Conservation (phyloP, 306 rosid genomes). For the Rosa rugosa region DNA sequence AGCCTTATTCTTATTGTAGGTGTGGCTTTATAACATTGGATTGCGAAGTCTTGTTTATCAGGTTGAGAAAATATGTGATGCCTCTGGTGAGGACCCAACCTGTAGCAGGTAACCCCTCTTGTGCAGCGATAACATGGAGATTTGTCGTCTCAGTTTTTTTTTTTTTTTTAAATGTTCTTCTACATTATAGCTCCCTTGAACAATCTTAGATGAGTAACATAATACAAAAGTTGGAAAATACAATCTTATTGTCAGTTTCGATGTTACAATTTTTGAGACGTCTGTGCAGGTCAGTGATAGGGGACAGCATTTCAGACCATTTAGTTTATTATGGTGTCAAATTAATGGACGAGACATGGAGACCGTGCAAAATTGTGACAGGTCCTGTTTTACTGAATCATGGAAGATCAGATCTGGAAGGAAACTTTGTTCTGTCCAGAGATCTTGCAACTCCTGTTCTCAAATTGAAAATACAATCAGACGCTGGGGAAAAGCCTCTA, state of each 20-base stretch:
- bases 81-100: conserved; percentile 54
- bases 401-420: conserved; percentile 45
- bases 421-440: conserved; percentile 62
- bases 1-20: conserved; percentile 45
- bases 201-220: background rate
- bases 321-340: conserved; percentile 58
- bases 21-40: conserved; percentile 83
- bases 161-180: background rate
- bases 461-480: conserved; percentile 39
- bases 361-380: conserved; percentile 73
- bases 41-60: conserved; percentile 66
- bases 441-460: conserved; percentile 51
- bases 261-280: conserved; percentile 29
- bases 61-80: conserved; percentile 82
- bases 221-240: background rate
- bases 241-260: background rate
- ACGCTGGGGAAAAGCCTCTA: conserved; percentile 28
- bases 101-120: conserved; percentile 78
- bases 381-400: conserved; percentile 31
- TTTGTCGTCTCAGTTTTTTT: background rate
- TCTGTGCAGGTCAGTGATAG: conserved; percentile 76
- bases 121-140: background rate
- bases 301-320: conserved; percentile 82
- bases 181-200: background rate
- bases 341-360: conserved; percentile 49